Evolutionary conservation across 441 rosid species (phyloP), one percentile per base, ranked within the genome.

Genomic region (Pelargonium fulgidum): DNA sequence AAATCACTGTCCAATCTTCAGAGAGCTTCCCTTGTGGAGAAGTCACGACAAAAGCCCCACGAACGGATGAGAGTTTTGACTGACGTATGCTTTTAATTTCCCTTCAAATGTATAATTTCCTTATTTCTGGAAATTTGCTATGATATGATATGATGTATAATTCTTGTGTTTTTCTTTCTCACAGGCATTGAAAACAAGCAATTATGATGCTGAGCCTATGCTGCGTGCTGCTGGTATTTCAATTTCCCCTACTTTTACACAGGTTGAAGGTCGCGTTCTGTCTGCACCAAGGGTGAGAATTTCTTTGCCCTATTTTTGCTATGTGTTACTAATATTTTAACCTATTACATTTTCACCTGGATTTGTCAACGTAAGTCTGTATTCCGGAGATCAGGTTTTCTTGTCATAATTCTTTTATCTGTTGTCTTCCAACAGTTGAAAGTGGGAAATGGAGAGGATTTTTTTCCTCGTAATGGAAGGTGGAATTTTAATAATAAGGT

Each of bases 401-500:
- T n/a, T 48, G 16, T 13, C 59, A n/a, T 52, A 14, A 52, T 52
- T 36, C 20, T n/a, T 52, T 14, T 52, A 14, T 13, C 16, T 14
- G n/a, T 52, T 14, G 59, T 14, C 20, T 4, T 14, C 16, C 7
- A 4, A 17, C 85, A 90, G 95, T 80, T 89, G 68, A 90, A 85
- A 84, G 79, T 78, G 33, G 92, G 97, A 26, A 81, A 85, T 0
- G 97, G 97, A 52, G 94, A 52, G 17, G 59, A 89, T 73, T 64
- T 83, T 26, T 76, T 77, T 44, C 89, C 94, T 0, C 75, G 89
- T 39, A 89, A 85, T 45, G 97, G 97, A 12, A 84, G 97, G 7
- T 90, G 95, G 95, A 90, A 89, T 68, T 87, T 90, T 63, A 87
- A 85, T 75, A 82, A 88, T 29, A 90, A 89, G 95, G 95, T 88